Evolutionary conservation across 73 alveolate genomes (phyloP).

Genomic region (Stentor coeruleus): DNA sequence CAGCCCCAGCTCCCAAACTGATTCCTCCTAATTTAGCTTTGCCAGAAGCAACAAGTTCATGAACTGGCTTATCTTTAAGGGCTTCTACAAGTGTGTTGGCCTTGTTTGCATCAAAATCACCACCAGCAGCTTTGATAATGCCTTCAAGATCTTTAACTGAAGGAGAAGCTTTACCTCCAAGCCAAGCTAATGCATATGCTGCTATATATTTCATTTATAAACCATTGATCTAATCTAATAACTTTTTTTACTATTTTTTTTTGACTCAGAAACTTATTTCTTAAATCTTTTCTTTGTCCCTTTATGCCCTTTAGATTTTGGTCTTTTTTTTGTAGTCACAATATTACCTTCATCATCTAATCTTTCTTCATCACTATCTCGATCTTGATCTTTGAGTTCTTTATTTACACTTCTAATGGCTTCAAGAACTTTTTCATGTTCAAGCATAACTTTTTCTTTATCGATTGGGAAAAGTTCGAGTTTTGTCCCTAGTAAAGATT

Average conservation of each 20-base stretch:
- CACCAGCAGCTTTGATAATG: slow-evolving; percentile 13
- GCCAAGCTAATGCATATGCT: slow-evolving; percentile 25
- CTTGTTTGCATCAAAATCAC: neutral
- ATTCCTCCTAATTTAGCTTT: neutral
- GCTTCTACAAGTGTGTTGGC: slow-evolving; percentile 5
- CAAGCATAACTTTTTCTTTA: slow-evolving; percentile 56
- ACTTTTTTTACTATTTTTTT: too few relatives aligned
- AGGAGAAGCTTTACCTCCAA: neutral
- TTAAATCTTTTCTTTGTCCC: neutral
- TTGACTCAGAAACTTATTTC: too few relatives aligned
- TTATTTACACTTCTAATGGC: slow-evolving; percentile 67
- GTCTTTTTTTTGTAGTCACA: neutral
- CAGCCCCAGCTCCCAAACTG: neutral
- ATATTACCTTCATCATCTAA: slow-evolving; percentile 31
- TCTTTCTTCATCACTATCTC: slow-evolving; percentile 40
- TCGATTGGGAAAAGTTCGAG: slow-evolving; percentile 71
- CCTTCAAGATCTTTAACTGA: neutral
- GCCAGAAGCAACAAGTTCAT: slow-evolving; percentile 20
- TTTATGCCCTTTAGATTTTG: neutral
- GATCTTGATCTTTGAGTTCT: slow-evolving; percentile 58
- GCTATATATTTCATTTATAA: slow-evolving; percentile 21
- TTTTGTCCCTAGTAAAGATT: slow-evolving; percentile 78
- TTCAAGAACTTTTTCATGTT: slow-evolving; percentile 73
- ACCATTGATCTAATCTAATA: neutral
- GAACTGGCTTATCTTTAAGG: slow-evolving; percentile 9